A percentile compares a stretch with the other conserved stretches of the same genome.
These are phyloP conservation scores for Leccinum fibrillosum DNA, from an alignment of 768 basidiomycete genomes.

Conservation along the genomic window DNA sequence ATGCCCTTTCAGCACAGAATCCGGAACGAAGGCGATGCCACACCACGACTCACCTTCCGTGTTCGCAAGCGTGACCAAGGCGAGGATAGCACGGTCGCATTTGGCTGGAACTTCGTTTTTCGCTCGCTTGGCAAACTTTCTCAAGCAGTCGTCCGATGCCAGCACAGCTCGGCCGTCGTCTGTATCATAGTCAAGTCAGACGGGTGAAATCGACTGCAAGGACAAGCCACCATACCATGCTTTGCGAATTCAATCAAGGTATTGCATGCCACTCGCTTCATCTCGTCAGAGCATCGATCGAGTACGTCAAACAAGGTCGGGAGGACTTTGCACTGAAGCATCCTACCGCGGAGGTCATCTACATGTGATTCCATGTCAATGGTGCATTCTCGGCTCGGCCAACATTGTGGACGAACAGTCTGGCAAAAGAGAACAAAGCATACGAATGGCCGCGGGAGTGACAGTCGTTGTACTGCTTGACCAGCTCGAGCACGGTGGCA, in stretches of 20 bases:
- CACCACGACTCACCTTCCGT: slow-evolving; percentile 4
- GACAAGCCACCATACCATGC: slow-evolving; percentile 13
- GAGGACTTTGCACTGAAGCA: slow-evolving; percentile 16
- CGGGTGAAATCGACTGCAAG: background rate
- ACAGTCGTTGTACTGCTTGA: slow-evolving; percentile 24
- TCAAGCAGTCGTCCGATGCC: slow-evolving; percentile 4
- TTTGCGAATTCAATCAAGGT: slow-evolving; percentile 15
- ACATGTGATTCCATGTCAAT: background rate
- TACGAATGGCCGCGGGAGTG: slow-evolving; percentile 25
- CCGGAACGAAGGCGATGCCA: background rate
- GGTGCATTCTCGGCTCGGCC: background rate
- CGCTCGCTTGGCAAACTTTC: slow-evolving; percentile 12
- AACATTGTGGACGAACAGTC: slow-evolving; percentile 13
- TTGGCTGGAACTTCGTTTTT: slow-evolving; percentile 6
- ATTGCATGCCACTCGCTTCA: slow-evolving; percentile 9
- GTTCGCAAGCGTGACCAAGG: slow-evolving; percentile 13
- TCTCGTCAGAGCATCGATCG: slow-evolving; percentile 17
- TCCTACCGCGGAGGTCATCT: slow-evolving; percentile 20
- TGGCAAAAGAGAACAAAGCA: slow-evolving; percentile 21
- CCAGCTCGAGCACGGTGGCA: slow-evolving; percentile 17
- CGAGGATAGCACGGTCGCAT: slow-evolving; percentile 17
- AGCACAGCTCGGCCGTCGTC: slow-evolving; percentile 9
- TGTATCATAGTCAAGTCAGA: slow-evolving; percentile 1
- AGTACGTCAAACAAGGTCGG: slow-evolving; percentile 19
- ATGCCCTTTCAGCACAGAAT: background rate